These are phyloP conservation scores for Diaporthe batatas DNA, from an alignment of 2,329 filamentous ascomycete species.

Conservation along the genomic window DNA sequence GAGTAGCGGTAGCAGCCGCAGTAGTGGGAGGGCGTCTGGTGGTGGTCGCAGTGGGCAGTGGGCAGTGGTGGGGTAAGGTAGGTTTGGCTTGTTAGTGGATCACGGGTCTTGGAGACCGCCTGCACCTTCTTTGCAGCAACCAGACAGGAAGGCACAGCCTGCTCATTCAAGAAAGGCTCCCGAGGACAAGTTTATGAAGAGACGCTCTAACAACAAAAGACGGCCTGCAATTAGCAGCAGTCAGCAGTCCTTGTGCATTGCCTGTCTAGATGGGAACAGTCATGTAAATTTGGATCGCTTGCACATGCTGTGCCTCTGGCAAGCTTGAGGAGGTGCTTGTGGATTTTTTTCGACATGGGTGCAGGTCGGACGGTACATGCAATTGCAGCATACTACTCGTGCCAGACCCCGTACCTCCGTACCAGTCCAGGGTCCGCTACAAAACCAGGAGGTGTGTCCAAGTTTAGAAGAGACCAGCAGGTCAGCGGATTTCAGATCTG, in stretches of 20 bases:
- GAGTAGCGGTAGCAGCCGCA: conserved; percentile 11
- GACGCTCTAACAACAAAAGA: background rate
- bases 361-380: background rate
- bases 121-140: conserved; percentile 24
- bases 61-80: conserved; percentile 30
- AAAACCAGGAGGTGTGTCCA: conserved; percentile 8
- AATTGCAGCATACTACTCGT: background rate
- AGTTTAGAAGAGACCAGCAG: conserved; percentile 28
- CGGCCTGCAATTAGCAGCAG: background rate
- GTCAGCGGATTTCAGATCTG: conserved; percentile 13
- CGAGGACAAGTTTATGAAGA: too few relatives aligned
- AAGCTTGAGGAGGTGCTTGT: background rate
- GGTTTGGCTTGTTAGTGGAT: conserved; percentile 31
- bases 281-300: background rate
- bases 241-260: background rate
- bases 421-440: background rate
- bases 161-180: background rate
- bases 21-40: background rate
- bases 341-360: conserved; percentile 18
- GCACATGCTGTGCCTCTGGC: background rate
- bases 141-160: background rate
- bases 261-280: background rate
- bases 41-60: conserved; percentile 1
- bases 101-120: conserved; percentile 23
- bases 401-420: background rate